Evolutionary conservation across 495 filamentous ascomycete species (phyloP), one percentile per base, ranked within the genome.

Genomic region (Penicillium cinerascens): DNA sequence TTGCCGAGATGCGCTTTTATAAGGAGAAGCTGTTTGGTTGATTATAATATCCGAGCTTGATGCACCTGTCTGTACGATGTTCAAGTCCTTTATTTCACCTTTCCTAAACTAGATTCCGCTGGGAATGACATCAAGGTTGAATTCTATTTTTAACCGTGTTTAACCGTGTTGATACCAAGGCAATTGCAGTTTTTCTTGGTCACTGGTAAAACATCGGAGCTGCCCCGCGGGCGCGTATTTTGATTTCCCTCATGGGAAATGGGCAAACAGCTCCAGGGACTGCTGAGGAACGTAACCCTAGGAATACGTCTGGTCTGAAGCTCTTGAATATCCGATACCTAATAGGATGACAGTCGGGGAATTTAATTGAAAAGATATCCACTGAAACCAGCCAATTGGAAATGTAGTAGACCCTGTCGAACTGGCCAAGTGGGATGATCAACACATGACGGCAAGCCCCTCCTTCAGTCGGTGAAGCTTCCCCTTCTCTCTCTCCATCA

Each of bases 1-100:
- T 98, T 55, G 85, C 79, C 47, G 93, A 98, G 70, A 90, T 92
- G 58, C 79, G 74, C 52, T 96, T 87, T 66, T 98, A 95, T 68
- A 82, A 60, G 47, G 64, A 65, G 35, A 54, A 53, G 26, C 44
- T 77, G 25, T 75, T 77, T 63, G 51, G 51, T 21, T 51, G 26
- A 43, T 15, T 37, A 33, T 13, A 3, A 23, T 15, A 33, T 16
- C 23, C 20, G n/a, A n/a, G n/a, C n/a, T n/a, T n/a, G n/a, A n/a
- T n/a, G n/a, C 26, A 25, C 16, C 6, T 25, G 6, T 35, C 17
- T 25, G 23, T 9, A 23, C 38, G 38, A 11, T 17, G 6, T 44
- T n/a, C 37, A 39, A 20, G 20, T 39, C 23, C 17, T 48, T 23
- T 37, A 20, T 40, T 40, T 26, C 40, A 17, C 40, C 40, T 48